Percentiles rank a stretch among this genome's conserved stretches.
Conservation (phyloP, 164 flowering plant genomes). For the Echeveria elegans region DNA sequence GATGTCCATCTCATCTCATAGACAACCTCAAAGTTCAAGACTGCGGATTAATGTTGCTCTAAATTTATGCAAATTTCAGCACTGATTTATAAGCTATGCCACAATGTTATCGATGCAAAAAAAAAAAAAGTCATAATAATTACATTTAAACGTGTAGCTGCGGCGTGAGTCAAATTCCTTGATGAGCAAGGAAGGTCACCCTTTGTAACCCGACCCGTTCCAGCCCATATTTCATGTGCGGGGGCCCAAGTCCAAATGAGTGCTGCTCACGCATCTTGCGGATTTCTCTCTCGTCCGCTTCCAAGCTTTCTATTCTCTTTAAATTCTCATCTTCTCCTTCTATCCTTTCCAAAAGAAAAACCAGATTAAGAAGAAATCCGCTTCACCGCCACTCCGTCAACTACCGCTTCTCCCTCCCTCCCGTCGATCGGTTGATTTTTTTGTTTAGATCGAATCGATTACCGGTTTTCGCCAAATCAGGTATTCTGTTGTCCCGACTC, state of each 20-base stretch:
- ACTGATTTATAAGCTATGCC: too few relatives aligned
- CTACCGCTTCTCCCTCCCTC: background rate
- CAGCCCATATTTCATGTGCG: background rate
- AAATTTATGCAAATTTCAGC: too few relatives aligned
- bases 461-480: background rate
- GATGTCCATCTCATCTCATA: background rate
- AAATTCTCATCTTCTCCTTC: background rate
- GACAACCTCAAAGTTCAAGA: background rate
- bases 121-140: too few relatives aligned
- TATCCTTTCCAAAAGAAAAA: too few relatives aligned
- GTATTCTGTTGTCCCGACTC: background rate
- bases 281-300: background rate
- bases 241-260: background rate
- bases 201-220: background rate
- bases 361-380: background rate
- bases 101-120: too few relatives aligned
- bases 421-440: background rate
- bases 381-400: background rate
- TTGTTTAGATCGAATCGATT: background rate
- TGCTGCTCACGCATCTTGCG: slow-evolving; percentile 5
- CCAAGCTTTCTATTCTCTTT: background rate
- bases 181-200: background rate
- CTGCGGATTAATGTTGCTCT: background rate
- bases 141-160: too few relatives aligned
- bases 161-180: background rate